These are phyloP conservation scores for Pleurotus cornucopiae DNA, from an alignment of 768 basidiomycete genomes.

Conservation along the genomic window DNA sequence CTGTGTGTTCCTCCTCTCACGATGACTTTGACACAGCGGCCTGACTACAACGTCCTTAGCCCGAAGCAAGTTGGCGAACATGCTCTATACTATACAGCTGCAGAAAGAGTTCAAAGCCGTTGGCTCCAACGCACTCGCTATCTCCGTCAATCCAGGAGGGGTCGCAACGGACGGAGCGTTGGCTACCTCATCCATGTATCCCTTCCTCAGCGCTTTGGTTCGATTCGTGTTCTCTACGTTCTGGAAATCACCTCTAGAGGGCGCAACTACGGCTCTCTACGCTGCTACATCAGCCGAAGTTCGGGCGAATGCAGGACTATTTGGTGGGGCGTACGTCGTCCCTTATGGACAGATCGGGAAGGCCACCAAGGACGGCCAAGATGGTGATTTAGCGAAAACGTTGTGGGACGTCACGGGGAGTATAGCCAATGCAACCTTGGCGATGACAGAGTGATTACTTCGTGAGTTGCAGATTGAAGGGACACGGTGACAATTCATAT, in stretches of 20 bases:
- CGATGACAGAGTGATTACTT: neutral
- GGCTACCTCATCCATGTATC: neutral
- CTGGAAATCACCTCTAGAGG: conserved; percentile 2
- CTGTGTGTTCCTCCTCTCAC: neutral
- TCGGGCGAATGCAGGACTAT: neutral
- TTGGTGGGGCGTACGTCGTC: conserved; percentile 1
- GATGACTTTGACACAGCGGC: neutral
- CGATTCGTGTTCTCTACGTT: neutral
- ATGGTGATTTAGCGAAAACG: neutral
- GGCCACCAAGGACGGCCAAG: neutral
- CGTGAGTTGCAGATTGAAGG: no score
- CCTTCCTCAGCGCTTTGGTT: neutral
- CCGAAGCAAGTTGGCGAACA: conserved; percentile 34
- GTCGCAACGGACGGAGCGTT: conserved; percentile 1
- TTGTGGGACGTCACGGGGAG: conserved; percentile 3
- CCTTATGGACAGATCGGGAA: neutral
- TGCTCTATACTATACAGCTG: conserved; percentile 36
- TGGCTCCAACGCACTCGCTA: conserved; percentile 11
- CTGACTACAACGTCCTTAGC: conserved; percentile 18
- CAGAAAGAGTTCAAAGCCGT: conserved; percentile 29
- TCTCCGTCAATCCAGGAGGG: conserved; percentile 3
- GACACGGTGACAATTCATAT: no score
- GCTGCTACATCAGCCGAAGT: conserved; percentile 5
- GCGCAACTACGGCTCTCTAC: neutral
- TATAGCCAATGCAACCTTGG: neutral